phyloP scores from a whole-genome alignment of 106 monocot species.

The Phalaenopsis equestris region DNA sequence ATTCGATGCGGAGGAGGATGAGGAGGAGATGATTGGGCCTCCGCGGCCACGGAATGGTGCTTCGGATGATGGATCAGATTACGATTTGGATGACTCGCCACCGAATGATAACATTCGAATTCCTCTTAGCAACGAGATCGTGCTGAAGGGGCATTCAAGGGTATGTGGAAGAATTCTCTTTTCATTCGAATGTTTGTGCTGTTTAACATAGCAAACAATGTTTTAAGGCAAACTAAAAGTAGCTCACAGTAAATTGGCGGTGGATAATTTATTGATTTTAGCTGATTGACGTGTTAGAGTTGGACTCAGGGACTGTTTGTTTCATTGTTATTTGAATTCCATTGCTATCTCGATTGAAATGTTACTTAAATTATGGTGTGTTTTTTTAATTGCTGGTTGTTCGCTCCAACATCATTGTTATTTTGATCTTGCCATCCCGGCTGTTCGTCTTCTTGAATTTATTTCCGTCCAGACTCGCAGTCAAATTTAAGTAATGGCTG shows the following conservation, averaged over 20 bases:
- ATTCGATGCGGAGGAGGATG: slow-evolving; percentile 14
- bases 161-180: slow-evolving; percentile 12
- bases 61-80: slow-evolving; percentile 19
- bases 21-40: slow-evolving; percentile 30
- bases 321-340: no score
- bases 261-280: no score
- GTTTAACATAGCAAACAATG: not conserved
- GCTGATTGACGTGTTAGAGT: no score
- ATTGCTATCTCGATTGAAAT: no score
- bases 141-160: slow-evolving; percentile 72
- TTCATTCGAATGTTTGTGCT: not conserved
- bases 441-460: not conserved
- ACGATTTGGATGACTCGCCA: slow-evolving; percentile 28
- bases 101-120: slow-evolving; percentile 30
- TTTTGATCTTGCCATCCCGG: not conserved
- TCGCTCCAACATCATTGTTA: not conserved
- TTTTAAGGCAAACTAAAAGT: not conserved
- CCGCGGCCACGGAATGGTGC: slow-evolving; percentile 4
- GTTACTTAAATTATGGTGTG: not conserved
- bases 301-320: no score
- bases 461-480: not conserved
- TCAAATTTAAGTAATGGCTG: not conserved
- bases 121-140: slow-evolving; percentile 70
- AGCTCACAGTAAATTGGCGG: no score
- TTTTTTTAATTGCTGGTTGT: not conserved